A percentile compares a stretch with the other conserved stretches of the same genome.
phyloP scores from a whole-genome alignment of 2,329 filamentous ascomycete genomes.

The Huntiella omanensis region DNA sequence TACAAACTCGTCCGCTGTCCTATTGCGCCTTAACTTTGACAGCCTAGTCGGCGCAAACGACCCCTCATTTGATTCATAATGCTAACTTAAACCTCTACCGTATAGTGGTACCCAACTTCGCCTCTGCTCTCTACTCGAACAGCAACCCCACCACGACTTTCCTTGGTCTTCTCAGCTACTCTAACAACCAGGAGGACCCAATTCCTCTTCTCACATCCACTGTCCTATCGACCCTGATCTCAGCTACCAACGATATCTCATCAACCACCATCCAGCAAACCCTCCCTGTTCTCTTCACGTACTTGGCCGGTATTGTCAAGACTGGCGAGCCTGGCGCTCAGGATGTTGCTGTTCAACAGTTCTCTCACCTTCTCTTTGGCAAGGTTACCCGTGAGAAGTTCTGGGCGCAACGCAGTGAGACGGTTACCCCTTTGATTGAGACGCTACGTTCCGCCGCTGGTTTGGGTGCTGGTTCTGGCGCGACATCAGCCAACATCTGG shows the following conservation, averaged over 20 bases:
- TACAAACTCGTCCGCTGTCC: too few species aligned
- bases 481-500: conserved; percentile 38
- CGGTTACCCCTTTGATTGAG: conserved; percentile 59
- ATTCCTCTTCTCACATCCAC: conserved; percentile 81
- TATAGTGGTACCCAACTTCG: conserved; percentile 61
- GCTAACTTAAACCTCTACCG: not conserved
- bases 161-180: conserved; percentile 64
- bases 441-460: conserved; percentile 65
- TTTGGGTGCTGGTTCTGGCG: conserved; percentile 45
- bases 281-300: conserved; percentile 66
- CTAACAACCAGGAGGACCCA: conserved; percentile 53
- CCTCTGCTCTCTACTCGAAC: conserved; percentile 56
- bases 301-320: conserved; percentile 68
- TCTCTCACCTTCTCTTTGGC: conserved; percentile 66
- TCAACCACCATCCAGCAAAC: conserved; percentile 52
- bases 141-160: conserved; percentile 67
- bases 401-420: conserved; percentile 81
- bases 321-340: conserved; percentile 77
- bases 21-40: not conserved
- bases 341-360: conserved; percentile 86
- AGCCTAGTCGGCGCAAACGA: not conserved
- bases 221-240: conserved; percentile 65
- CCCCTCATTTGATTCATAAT: conserved; percentile 1
- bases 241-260: conserved; percentile 42
- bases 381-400: conserved; percentile 60